Base-by-base conservation (phyloP, 345 rosid species). In the Corymbia maculata region DNA sequence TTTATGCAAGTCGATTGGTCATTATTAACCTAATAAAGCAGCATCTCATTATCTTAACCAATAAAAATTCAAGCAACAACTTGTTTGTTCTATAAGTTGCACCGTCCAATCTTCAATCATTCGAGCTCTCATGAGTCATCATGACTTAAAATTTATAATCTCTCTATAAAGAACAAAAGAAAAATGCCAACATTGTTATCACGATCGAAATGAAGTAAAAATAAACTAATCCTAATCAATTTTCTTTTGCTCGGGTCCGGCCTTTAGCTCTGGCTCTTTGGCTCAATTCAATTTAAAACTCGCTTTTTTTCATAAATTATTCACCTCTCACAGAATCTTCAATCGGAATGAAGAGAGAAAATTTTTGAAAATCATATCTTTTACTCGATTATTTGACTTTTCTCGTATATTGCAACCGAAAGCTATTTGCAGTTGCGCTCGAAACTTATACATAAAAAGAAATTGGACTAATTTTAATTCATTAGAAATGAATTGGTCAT, bases 231-330 rank as follows among this genome's bases (percentile, higher is more conserved):
- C 8, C 2, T 32, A 8, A 68, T n/a, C 2, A 13, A 13, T 11
- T 32, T 32, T 2, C 22, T 66, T 15, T 6, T 10, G 4, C 21
- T 66, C 2, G 1, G 2, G 6, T 66, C 16, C 7, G 3, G 10
- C 6, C 32, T 28, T 0, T 28, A 0, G 8, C 15, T 61, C 3
- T 1, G 4, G 4, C 6, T 28, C 42, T 61, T 13, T 2, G 0
- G 2, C 14, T 28, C 32, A 0, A 16, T 61, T 3, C 32, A 28
- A 28, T 28, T 61, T 2, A 1, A 28, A 28, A 8, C 16, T 7
- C 30, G 2, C n/a, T 9, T 17, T 30, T 14, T 22, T 32, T 4
- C 22, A 9, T 8, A 16, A 30, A 68, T 8, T 68, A 68, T 32
- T 11, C 1, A n/a, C 21, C 22, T 32, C 11, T 68, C 22, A 16